phyloP scores from a whole-genome alignment of 306 rosid species.

The Psophocarpus tetragonolobus region DNA sequence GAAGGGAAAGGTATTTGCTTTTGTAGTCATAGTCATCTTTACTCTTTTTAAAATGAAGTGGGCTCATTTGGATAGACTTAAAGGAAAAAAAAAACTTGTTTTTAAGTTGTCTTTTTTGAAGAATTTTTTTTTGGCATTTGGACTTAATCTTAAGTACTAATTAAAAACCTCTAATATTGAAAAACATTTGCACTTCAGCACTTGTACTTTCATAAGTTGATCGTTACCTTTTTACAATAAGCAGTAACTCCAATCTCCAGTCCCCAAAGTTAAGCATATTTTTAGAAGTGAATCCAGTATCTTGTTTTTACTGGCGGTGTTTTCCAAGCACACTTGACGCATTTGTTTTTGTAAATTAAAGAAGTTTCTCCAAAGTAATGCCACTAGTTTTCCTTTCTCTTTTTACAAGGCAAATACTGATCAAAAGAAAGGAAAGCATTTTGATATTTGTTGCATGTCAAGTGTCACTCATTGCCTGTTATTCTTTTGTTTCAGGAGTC shows the following conservation, averaged over 20 bases:
- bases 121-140: background rate
- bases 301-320: constrained; percentile 12
- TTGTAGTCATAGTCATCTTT: constrained; percentile 20
- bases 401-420: background rate
- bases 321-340: background rate
- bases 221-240: too few relatives aligned
- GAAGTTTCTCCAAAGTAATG: background rate
- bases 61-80: background rate
- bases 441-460: background rate
- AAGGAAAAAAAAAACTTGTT: background rate
- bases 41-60: constrained; percentile 16
- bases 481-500: constrained; percentile 67
- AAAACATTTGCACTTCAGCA: background rate
- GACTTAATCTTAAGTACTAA: background rate
- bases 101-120: background rate
- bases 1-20: constrained; percentile 85
- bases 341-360: background rate
- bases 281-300: too few relatives aligned
- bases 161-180: background rate
- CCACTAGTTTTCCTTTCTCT: background rate
- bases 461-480: background rate
- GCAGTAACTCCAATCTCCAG: too few relatives aligned
- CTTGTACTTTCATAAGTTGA: background rate
- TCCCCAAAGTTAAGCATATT: too few relatives aligned
- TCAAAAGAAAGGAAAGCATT: background rate